phyloP scores from a whole-genome alignment of 345 rosid species.

The Sonneratia alba region DNA sequence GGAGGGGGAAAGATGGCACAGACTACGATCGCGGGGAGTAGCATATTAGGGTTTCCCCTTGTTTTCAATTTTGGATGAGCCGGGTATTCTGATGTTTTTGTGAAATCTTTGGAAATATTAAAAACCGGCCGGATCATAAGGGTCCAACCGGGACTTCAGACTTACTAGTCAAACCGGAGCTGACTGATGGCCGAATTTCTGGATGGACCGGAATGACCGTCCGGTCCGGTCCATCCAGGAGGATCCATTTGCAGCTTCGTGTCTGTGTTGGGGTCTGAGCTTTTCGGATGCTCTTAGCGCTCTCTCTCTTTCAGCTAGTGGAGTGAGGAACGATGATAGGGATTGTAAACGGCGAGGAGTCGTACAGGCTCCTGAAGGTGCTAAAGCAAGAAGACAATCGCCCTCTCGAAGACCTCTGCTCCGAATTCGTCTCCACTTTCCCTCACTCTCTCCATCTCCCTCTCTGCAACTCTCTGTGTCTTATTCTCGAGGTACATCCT shows the following conservation, averaged over 20 bases:
- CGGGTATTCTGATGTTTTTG: too few relatives aligned
- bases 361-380: conserved; percentile 27
- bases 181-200: too few relatives aligned
- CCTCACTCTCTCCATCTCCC: conserved; percentile 27
- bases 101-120: too few relatives aligned
- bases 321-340: conserved; percentile 19
- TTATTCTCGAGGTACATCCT: conserved; percentile 42
- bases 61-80: too few relatives aligned
- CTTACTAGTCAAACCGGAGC: too few relatives aligned
- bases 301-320: background rate
- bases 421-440: conserved; percentile 55
- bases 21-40: too few relatives aligned
- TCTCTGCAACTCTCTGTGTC: conserved; percentile 47
- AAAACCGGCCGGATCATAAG: too few relatives aligned
- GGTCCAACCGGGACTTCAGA: too few relatives aligned
- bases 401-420: conserved; percentile 37
- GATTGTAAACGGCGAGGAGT: conserved; percentile 36
- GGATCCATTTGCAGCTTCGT: background rate
- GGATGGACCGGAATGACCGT: too few relatives aligned
- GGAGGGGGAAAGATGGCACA: too few relatives aligned
- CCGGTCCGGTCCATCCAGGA: too few relatives aligned
- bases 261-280: background rate
- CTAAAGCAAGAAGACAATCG: conserved; percentile 49
- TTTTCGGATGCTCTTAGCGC: background rate
- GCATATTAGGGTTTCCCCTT: too few relatives aligned